Percentiles rank a stretch among this genome's conserved stretches.
Conservation (phyloP, 257 asterid species). For the Oldenlandia corymbosa region DNA sequence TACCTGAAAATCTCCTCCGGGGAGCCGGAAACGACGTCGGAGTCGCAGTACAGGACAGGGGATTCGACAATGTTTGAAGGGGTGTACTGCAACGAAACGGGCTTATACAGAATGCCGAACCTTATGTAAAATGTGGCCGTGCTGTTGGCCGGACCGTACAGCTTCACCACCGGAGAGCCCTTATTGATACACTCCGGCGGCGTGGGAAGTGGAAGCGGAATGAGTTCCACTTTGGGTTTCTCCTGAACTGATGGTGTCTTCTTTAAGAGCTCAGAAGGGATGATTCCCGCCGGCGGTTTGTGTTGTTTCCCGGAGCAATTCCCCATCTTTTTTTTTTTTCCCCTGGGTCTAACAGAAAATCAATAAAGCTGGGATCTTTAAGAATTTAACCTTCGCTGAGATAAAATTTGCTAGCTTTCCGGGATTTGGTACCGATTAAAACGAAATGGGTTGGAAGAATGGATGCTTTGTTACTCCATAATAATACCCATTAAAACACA, state of each 20-base stretch:
- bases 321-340: no score
- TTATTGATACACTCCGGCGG: conserved; percentile 11
- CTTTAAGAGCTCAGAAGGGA: conserved; percentile 60
- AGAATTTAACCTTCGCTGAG: neutral
- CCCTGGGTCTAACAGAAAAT: conserved; percentile 2
- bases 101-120: conserved; percentile 75
- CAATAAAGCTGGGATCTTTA: conserved; percentile 6
- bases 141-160: conserved; percentile 64
- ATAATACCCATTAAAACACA: neutral
- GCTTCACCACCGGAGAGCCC: conserved; percentile 43
- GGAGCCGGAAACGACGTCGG: conserved; percentile 80
- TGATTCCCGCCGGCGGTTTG: conserved; percentile 68
- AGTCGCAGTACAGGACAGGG: conserved; percentile 55
- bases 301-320: conserved; percentile 48
- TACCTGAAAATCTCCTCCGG: conserved; percentile 57
- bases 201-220: neutral
- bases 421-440: neutral
- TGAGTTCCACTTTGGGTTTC: neutral
- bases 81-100: conserved; percentile 54
- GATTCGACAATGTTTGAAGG: conserved; percentile 52
- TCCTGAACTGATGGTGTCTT: conserved; percentile 6
- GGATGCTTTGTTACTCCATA: no score
- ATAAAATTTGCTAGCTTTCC: neutral
- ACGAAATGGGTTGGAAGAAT: neutral
- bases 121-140: conserved; percentile 70